Base-by-base conservation (phyloP, 2,329 filamentous ascomycete species). In the Biscogniauxia sp. region DNA sequence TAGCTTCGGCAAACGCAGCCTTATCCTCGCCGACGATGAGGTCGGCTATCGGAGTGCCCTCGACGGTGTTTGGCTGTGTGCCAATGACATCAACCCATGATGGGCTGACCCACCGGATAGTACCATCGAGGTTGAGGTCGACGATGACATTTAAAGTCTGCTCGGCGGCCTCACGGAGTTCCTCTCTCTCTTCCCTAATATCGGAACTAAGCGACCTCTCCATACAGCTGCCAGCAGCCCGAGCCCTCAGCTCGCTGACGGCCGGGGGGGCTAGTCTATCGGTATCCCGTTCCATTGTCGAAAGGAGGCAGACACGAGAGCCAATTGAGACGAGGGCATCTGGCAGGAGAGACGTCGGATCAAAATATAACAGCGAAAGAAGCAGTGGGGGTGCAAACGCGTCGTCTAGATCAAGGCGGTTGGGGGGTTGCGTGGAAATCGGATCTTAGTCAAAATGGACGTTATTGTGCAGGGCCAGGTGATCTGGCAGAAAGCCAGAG, bases 61-160 rank as follows among this genome's bases (percentile, higher is more conserved):
- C 84, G 55, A 97, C 87, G 7, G 85, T 83, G 51, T 90, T 87
- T 49, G 88, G 84, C 52, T 85, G 79, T 3, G 91, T 94, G 61
- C 95, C 95, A 62, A 98, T 89, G 55, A 99, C 90, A 70, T 98
- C 93, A 62, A 87, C 86, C 95, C 95, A 99, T 17, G 94, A 97
- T 13, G 93, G 92, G 74, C 94, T 98, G 69, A 96, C 93, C 92
- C 95, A 99, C 77, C 93, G 90, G 70, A 99, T 90, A 63, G 87
- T 90, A 66, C 92, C 92, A 72, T 97, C 91, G 59, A 98, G 84
- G 71, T 93, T 92, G 66, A 99, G 83, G 78, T 99, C 94, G 73
- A 99, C 84, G 74, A 99, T 97, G 65, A 96, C 91, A 76, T 98
- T 99, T 74, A 97, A 83, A 20, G 93, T 97, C 79, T 97, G 92